phyloP scores from a whole-genome alignment of 176 grass and related monocot genomes.

The Panicum miliaceum region DNA sequence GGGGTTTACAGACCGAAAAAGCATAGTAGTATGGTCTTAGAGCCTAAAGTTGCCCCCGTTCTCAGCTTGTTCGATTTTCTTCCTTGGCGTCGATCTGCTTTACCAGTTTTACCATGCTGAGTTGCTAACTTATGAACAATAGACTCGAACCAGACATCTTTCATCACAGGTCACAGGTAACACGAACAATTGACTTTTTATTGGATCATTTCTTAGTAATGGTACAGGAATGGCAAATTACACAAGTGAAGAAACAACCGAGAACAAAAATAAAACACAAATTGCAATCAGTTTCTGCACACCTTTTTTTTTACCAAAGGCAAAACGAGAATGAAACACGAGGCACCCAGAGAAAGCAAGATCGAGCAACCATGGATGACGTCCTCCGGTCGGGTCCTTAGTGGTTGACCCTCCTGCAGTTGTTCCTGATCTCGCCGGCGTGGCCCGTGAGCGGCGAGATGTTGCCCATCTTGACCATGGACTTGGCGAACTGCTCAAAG shows the following conservation, averaged over 20 bases:
- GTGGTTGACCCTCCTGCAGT: slow-evolving; percentile 73
- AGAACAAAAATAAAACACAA: not conserved
- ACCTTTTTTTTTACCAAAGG: not conserved
- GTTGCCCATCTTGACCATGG: slow-evolving; percentile 82
- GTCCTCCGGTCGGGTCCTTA: not conserved
- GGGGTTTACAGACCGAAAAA: too few relatives aligned
- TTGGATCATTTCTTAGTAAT: slow-evolving; percentile 35
- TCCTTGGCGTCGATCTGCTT: too few relatives aligned
- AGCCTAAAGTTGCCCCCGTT: too few relatives aligned
- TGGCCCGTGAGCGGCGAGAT: slow-evolving; percentile 56
- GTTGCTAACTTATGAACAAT: too few relatives aligned
- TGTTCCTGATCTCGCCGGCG: slow-evolving; percentile 63
- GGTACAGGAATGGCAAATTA: slow-evolving; percentile 33
- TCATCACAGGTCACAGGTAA: not conserved
- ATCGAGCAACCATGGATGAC: not conserved
- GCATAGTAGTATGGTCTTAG: too few relatives aligned
- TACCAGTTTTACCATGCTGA: too few relatives aligned
- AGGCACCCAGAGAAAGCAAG: not conserved
- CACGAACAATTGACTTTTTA: slow-evolving; percentile 11
- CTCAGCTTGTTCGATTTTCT: too few relatives aligned
- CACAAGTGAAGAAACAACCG: not conserved
- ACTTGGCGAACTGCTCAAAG: slow-evolving; percentile 70
- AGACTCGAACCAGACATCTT: too few relatives aligned
- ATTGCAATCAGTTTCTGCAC: not conserved
- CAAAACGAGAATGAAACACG: slow-evolving; percentile 9